phyloP scores from a whole-genome alignment of 106 monocot species.

The Acorus calamus region DNA sequence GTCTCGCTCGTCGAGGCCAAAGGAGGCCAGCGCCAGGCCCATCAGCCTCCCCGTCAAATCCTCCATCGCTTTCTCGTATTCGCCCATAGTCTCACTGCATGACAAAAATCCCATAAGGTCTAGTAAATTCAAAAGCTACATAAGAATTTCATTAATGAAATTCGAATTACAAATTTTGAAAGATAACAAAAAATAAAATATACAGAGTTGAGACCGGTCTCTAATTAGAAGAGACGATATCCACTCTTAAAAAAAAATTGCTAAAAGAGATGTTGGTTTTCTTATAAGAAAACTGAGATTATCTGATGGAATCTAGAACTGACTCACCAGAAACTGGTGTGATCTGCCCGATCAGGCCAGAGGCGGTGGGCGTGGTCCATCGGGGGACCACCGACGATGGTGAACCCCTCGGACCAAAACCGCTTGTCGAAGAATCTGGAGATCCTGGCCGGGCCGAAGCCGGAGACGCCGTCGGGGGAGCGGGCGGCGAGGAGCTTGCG shows the following conservation, averaged over 20 bases:
- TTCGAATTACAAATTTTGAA: background rate
- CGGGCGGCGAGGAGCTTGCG: slow-evolving; percentile 62
- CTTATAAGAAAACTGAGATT: background rate
- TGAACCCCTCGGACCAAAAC: slow-evolving; percentile 97
- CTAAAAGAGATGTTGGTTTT: background rate
- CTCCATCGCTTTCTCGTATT: slow-evolving; percentile 42
- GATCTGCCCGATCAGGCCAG: slow-evolving; percentile 37
- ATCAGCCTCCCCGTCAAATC: slow-evolving; percentile 22
- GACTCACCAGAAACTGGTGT: slow-evolving; percentile 62
- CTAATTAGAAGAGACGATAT: too few species aligned
- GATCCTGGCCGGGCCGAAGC: slow-evolving; percentile 72
- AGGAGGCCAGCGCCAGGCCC: slow-evolving; percentile 28
- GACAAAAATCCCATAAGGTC: background rate
- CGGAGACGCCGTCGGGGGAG: slow-evolving; percentile 28
- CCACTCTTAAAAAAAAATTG: too few species aligned
- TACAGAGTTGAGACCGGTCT: too few species aligned
- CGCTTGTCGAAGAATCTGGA: slow-evolving; percentile 79
- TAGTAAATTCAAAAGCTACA: background rate
- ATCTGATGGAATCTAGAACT: background rate
- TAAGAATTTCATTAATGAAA: background rate
- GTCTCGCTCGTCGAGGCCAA: slow-evolving; percentile 36
- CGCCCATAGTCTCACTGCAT: slow-evolving; percentile 45
- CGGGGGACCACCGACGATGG: slow-evolving; percentile 46
- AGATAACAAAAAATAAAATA: too few species aligned
- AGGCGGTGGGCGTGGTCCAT: slow-evolving; percentile 41